Evolutionary conservation across 2,329 filamentous ascomycete genomes (phyloP).

Genomic region (Fusarium sp.): DNA sequence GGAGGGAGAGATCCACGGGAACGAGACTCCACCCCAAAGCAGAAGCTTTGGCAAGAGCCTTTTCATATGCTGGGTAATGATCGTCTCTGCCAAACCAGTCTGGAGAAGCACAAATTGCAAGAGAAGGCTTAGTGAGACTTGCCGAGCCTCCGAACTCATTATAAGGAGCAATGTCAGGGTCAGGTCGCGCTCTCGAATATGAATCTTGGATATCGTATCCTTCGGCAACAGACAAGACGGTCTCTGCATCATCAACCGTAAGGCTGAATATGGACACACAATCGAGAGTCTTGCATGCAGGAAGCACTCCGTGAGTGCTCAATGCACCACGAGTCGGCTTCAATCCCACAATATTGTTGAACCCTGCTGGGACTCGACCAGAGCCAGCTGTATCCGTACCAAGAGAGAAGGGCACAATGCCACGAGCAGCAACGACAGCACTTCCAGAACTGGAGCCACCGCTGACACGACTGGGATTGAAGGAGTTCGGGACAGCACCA

Average conservation of each 20-base stretch:
- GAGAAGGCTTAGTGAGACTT: conserved; percentile 44
- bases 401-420: conserved; percentile 66
- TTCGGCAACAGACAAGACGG: conserved; percentile 61
- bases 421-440: conserved; percentile 65
- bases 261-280: conserved; percentile 66
- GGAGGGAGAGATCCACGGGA: conserved; percentile 60
- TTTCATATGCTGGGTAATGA: conserved; percentile 58
- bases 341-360: conserved; percentile 65
- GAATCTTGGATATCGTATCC: conserved; percentile 61
- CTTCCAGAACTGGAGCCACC: conserved; percentile 71
- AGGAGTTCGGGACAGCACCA: conserved; percentile 66
- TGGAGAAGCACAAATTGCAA: conserved; percentile 57
- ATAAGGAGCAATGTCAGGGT: not conserved
- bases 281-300: conserved; percentile 68
- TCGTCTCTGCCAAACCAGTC: conserved; percentile 51
- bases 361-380: conserved; percentile 63
- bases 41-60: conserved; percentile 53
- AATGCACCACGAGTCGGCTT: conserved; percentile 66
- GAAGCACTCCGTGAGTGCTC: conserved; percentile 61
- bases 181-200: conserved; percentile 59
- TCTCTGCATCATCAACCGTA: conserved; percentile 62
- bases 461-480: conserved; percentile 51
- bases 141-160: conserved; percentile 48
- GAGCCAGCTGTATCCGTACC: conserved; percentile 68
- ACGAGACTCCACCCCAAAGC: conserved; percentile 56